Base-by-base conservation (phyloP, 129 eudicot genomes). In the Saposhnikovia divaricata region DNA sequence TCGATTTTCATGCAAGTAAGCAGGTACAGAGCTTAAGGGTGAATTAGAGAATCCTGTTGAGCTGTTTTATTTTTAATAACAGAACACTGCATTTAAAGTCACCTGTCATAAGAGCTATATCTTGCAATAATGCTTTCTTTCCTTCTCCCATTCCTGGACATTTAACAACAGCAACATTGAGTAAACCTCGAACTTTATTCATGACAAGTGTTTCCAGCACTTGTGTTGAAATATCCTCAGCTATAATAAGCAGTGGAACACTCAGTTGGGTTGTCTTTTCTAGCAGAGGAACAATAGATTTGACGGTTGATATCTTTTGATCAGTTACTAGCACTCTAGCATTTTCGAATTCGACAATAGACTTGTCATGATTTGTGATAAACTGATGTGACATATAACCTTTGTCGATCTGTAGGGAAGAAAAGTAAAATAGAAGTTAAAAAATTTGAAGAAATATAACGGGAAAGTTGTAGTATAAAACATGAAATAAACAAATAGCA, bases 21-120 rank as follows among this genome's bases (percentile, higher is more conserved):
- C 72, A 66, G 40, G 16, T 66, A 68, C 75, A 71, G 14, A 71
- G 18, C 75, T 6, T 15, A 70, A 70, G n/a, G 75, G n/a, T 38
- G 45, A 31, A 38, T 71, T 8, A 34, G 48, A 38, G 19, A 5
- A 39, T 16, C 47, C 27, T 39, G 43, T 31, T 68, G 34, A 61
- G 69, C 14, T n/a, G 31, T 21, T 31, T 14, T 31, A 34, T 5
- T 12, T 13, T 3, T 3, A 68, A 28, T 10, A 31, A 31, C 13
- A 68, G 15, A 37, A 8, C 75, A 71, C 13, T 71, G 73, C 70
- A 44, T 39, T 19, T 16, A 61, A 65, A 11, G n/a, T 81, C 71
- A 90, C 98, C 98, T 82, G 98, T 95, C 96, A 92, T 86, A 28
- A 92, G 87, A 55, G 94, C 96, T 79, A 95, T 90, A 86, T 95